phyloP scores from a whole-genome alignment of 169 alveolate genomes.

The Eimeria maxima region DNA sequence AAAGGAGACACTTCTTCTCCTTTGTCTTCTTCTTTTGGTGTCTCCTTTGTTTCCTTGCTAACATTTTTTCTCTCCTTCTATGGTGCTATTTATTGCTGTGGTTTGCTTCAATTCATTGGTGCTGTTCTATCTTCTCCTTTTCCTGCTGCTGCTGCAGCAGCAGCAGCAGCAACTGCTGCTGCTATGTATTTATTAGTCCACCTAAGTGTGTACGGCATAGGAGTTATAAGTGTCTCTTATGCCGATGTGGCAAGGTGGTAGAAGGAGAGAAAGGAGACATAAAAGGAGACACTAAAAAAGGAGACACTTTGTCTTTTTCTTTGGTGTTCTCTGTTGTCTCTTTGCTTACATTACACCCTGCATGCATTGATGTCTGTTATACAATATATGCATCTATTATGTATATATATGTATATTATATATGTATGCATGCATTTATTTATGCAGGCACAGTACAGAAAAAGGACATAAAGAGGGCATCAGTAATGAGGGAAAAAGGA shows the following conservation, averaged over 20 bases:
- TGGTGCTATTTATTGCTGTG: not conserved
- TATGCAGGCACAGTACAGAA: slow-evolving; percentile 99
- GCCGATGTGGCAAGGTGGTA: not conserved
- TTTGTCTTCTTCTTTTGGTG: no score
- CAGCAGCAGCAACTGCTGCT: no score
- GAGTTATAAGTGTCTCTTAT: not conserved
- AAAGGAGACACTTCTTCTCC: not conserved
- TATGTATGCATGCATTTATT: slow-evolving; percentile 83
- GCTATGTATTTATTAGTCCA: not conserved
- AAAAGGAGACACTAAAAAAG: no score
- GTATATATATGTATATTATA: no score
- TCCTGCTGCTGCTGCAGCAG: not conserved
- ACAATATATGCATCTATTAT: no score
- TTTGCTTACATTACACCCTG: no score
- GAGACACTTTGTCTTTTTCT: no score
- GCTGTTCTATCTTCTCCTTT: not conserved
- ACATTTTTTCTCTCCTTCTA: not conserved
- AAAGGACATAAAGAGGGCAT: slow-evolving; percentile 98
- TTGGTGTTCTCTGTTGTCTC: no score
- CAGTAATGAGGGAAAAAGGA: slow-evolving; percentile 96
- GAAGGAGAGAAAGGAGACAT: not conserved
- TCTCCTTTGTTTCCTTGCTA: not conserved
- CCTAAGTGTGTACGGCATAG: slow-evolving; percentile 9
- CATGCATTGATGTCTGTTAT: no score
- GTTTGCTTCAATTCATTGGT: no score